Conservation (phyloP, 2,329 filamentous ascomycete genomes). For the Ophiostoma piceae region DNA sequence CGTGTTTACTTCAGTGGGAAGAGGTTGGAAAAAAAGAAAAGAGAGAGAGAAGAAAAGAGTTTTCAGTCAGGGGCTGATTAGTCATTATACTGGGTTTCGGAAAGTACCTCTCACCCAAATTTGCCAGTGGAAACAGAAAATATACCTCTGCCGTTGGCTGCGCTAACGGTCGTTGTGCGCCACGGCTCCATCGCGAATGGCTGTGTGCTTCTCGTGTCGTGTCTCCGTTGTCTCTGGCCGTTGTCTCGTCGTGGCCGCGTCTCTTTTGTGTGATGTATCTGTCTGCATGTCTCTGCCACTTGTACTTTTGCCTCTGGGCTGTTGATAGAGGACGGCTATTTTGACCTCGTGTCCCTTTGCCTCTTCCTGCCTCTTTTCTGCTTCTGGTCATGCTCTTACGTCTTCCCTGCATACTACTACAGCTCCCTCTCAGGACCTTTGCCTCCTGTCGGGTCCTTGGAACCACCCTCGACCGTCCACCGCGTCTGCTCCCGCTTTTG, state of each 20-base stretch:
- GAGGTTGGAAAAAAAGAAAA: no score
- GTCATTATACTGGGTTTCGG: not conserved
- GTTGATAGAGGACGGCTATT: no score
- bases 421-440: not conserved
- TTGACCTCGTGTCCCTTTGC: not conserved
- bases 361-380: not conserved
- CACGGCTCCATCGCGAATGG: not conserved
- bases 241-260: conserved; percentile 1
- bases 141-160: not conserved
- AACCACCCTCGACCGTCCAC: not conserved
- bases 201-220: not conserved
- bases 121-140: not conserved
- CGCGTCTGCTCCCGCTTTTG: not conserved
- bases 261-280: not conserved
- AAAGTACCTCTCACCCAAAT: not conserved
- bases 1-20: not conserved
- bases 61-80: conserved; percentile 4
- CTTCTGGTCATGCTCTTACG: not conserved
- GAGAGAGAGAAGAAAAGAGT: not conserved
- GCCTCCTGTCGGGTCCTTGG: not conserved
- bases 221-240: not conserved
- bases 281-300: not conserved
- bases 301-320: not conserved
- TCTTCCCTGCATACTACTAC: no score
- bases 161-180: not conserved